Base-by-base conservation (phyloP, 2,329 filamentous ascomycete genomes). In the Epichloe gansuensis region DNA sequence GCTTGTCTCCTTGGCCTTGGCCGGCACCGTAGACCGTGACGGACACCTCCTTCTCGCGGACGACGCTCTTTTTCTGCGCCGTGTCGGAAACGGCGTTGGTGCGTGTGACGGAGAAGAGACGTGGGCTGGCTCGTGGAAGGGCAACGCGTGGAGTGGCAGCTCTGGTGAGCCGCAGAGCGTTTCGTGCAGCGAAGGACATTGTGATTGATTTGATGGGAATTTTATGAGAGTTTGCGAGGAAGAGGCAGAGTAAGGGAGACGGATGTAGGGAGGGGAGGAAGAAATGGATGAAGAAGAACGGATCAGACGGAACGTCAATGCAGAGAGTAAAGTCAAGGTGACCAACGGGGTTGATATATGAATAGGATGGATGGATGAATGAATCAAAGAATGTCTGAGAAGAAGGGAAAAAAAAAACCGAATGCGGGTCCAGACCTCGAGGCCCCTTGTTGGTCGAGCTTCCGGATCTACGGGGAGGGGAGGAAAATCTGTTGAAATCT, bases 31-130 rank as follows among this genome's bases (percentile, higher is more conserved):
- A 81, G 59, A 77, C 68, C 23, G 76, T 77, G 51, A 80, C 76
- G 31, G 77, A 76, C 15, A 81, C 67, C 60, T 79, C 75, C 58
- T 75, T 76, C 68, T 80, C 76, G 56, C 72, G 73, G 56, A 80
- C 74, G 12, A 77, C 74, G 53, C 74, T 75, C 59, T 71, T 74
- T 63, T 74, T 77, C 56, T 68, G 69, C 43, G 63, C 55, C n/a
- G 67, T 69, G 58, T 70, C 66, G 47, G 64, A 61, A 36, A 70
- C 67, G 52, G 60, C 61, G 54, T 58, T 59, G 56, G 58, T 43
- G 43, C 59, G 57, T 12, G 65, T 63, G 55, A 55, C 57, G 17
- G 67, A 66, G 57, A 70, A 68, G 60, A 60, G 60, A 52, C 67
- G 66, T 35, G 56, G 56, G 36, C 57, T 55, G 43, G 60, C 55